Conservation (phyloP, 176 grass and related monocot genomes). For the Thinopyrum elongatum region DNA sequence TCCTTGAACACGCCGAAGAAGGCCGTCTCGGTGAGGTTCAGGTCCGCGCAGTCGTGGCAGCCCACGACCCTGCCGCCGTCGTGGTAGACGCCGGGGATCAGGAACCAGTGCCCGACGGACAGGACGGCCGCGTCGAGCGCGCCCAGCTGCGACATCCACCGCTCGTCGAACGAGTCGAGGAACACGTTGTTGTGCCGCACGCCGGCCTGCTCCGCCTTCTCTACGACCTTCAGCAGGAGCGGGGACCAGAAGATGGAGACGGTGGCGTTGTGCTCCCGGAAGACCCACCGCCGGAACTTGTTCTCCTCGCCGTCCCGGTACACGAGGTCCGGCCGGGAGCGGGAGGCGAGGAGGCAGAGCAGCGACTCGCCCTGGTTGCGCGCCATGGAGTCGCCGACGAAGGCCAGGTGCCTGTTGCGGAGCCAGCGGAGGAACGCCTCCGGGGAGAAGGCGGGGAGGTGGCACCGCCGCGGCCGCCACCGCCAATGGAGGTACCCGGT, state of each 20-base stretch:
- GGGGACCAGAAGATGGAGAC: conserved; percentile 89
- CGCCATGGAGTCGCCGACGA: conserved; percentile 80
- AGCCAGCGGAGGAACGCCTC: conserved; percentile 49
- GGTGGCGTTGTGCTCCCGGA: conserved; percentile 56
- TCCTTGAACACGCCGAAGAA: conserved; percentile 78
- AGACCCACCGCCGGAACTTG: conserved; percentile 65
- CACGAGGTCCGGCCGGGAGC: conserved; percentile 38
- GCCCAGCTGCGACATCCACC: conserved; percentile 55
- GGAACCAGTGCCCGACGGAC: conserved; percentile 87
- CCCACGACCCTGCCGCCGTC: conserved; percentile 57
- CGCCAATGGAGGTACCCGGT: conserved; percentile 79
- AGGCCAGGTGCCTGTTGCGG: conserved; percentile 61
- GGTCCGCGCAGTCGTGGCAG: conserved; percentile 71
- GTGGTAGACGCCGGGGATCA: conserved; percentile 70
- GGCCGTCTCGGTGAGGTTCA: conserved; percentile 74
- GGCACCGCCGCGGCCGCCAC: conserved; percentile 59
- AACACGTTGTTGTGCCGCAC: conserved; percentile 69
- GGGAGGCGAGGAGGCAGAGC: conserved; percentile 67
- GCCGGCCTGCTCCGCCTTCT: conserved; percentile 61
- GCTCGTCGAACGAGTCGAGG: conserved; percentile 66
- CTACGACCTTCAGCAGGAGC: conserved; percentile 55
- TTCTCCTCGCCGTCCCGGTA: conserved; percentile 56
- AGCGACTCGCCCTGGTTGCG: conserved; percentile 86
- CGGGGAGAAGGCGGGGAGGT: conserved; percentile 62
- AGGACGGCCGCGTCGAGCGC: conserved; percentile 47